A percentile compares a stretch with the other conserved stretches of the same genome.
Conservation (phyloP, 2,329 filamentous ascomycete genomes). For the Cordyceps tenuipes region DNA sequence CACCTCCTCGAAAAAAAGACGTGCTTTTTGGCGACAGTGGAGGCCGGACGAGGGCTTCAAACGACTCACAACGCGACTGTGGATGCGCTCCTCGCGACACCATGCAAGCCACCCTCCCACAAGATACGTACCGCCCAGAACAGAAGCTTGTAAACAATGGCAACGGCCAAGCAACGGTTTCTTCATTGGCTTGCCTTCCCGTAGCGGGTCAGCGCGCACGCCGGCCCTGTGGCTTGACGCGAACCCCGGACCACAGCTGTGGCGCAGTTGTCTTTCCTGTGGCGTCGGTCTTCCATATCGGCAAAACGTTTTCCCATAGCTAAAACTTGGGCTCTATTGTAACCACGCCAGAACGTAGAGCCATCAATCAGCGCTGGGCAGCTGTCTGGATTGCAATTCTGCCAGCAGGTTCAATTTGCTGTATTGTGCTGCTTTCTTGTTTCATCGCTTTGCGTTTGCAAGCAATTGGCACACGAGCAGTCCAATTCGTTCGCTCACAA, state of each 20-base stretch:
- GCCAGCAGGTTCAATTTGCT: background rate
- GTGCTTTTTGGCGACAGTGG: conserved; percentile 13
- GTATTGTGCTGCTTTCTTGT: background rate
- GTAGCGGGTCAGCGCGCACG: background rate
- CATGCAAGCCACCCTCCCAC: conserved; percentile 4
- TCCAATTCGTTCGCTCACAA: background rate
- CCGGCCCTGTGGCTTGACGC: conserved; percentile 23
- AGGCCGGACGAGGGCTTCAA: conserved; percentile 8
- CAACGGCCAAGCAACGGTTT: conserved; percentile 49
- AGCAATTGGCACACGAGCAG: background rate
- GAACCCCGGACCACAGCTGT: conserved; percentile 7
- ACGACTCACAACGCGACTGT: conserved; percentile 18
- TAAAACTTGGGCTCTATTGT: conserved; percentile 18
- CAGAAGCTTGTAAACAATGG: conserved; percentile 37
- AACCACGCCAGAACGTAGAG: background rate
- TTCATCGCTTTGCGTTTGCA: background rate
- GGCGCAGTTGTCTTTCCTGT: background rate
- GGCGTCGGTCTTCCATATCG: conserved; percentile 13
- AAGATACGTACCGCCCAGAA: conserved; percentile 17
- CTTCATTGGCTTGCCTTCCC: conserved; percentile 32
- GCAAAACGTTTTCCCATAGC: conserved; percentile 19
- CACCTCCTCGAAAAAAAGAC: conserved; percentile 4
- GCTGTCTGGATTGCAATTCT: background rate
- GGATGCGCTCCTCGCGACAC: conserved; percentile 10
- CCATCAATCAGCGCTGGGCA: conserved; percentile 5